Percentiles rank a stretch among this genome's conserved stretches.
These are phyloP conservation scores for Dothistroma pini DNA, from an alignment of 2,329 filamentous ascomycete genomes.

Conservation along the genomic window DNA sequence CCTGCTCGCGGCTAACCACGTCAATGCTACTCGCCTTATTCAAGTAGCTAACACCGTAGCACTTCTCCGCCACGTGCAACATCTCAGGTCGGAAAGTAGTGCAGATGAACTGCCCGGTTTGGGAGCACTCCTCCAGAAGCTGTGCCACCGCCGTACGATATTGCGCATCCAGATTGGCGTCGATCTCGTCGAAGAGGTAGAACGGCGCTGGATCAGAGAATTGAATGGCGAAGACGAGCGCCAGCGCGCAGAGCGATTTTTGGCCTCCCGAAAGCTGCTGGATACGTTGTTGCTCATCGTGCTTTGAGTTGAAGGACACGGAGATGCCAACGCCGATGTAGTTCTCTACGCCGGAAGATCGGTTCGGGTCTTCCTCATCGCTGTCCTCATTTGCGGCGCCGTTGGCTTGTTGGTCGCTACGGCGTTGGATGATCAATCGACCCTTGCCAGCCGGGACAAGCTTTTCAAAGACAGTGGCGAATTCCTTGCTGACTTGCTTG, in stretches of 20 bases:
- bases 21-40: slow-evolving; percentile 95
- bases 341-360: slow-evolving; percentile 66
- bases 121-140: slow-evolving; percentile 63
- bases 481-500: slow-evolving; percentile 94
- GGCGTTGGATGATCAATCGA: slow-evolving; percentile 85
- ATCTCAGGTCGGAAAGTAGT: slow-evolving; percentile 98
- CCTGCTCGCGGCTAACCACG: slow-evolving; percentile 81
- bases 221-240: slow-evolving; percentile 97
- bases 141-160: slow-evolving; percentile 94
- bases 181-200: slow-evolving; percentile 99
- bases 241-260: slow-evolving; percentile 92
- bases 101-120: slow-evolving; percentile 83
- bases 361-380: slow-evolving; percentile 47
- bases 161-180: slow-evolving; percentile 96
- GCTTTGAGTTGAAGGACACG: slow-evolving; percentile 97
- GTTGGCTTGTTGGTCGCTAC: slow-evolving; percentile 65
- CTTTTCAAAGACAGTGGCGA: slow-evolving; percentile 88
- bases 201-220: slow-evolving; percentile 96
- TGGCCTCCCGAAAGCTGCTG: slow-evolving; percentile 96
- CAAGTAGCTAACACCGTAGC: slow-evolving; percentile 87
- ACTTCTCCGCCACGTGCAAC: slow-evolving; percentile 91
- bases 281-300: slow-evolving; percentile 96
- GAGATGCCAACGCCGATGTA: slow-evolving; percentile 95
- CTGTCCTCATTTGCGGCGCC: slow-evolving; percentile 54
- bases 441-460: slow-evolving; percentile 92